Conservation (phyloP, 139 green algal genomes). For the Nannochloris sp. region DNA sequence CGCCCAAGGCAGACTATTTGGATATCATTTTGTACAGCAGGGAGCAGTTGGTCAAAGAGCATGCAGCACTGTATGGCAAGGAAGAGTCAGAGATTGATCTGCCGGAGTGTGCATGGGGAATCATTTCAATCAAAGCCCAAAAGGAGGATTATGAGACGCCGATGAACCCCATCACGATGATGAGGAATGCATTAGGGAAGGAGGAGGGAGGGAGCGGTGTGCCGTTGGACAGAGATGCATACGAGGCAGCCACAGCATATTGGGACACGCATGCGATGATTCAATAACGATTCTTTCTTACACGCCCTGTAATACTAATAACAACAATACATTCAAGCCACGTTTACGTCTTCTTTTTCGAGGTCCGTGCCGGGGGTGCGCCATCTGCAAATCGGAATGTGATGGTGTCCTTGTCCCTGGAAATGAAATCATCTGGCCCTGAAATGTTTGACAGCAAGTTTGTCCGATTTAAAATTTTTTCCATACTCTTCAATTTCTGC, state of each 20-base stretch:
- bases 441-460: not conserved
- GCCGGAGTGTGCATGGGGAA: conserved; percentile 76
- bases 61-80: conserved; percentile 49
- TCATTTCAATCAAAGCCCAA: conserved; percentile 84
- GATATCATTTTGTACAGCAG: conserved; percentile 92
- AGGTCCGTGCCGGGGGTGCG: not conserved
- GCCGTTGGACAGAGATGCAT: conserved; percentile 56
- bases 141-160: conserved; percentile 78
- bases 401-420: not conserved
- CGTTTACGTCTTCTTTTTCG: conserved; percentile 2
- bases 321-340: not conserved
- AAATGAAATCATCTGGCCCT: not conserved
- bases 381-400: conserved; percentile 13
- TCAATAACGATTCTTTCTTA: conserved; percentile 14
- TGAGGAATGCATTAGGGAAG: conserved; percentile 82
- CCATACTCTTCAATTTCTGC: conserved; percentile 38
- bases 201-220: conserved; percentile 89
- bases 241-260: conserved; percentile 65
- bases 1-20: conserved; percentile 61
- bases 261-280: conserved; percentile 76
- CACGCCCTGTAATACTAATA: not conserved
- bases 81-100: conserved; percentile 11
- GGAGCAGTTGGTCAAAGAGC: conserved; percentile 80
- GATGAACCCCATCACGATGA: conserved; percentile 93
- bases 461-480: conserved; percentile 24